Conservation (phyloP, 2,329 filamentous ascomycete genomes). For the Ascochyta pisi region DNA sequence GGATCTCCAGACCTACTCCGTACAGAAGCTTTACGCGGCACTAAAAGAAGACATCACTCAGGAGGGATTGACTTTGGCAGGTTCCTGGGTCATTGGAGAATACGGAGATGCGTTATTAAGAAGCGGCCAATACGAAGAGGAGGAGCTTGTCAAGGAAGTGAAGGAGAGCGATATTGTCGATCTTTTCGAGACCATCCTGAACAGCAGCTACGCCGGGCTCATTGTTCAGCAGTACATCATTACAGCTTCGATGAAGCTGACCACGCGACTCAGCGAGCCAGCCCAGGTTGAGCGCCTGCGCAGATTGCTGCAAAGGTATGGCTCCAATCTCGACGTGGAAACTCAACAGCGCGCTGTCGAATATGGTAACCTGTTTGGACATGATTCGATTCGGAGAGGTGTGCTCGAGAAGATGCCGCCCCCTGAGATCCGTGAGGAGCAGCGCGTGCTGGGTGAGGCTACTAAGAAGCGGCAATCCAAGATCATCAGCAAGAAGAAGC, state of each 20-base stretch:
- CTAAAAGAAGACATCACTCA: conserved; percentile 97
- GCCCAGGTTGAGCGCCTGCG: conserved; percentile 87
- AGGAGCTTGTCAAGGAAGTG: conserved; percentile 82
- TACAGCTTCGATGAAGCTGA: conserved; percentile 93
- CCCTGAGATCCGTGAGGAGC: conserved; percentile 95
- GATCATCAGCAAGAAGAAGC: conserved; percentile 68
- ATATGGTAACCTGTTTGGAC: conserved; percentile 91
- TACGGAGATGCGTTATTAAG: conserved; percentile 89
- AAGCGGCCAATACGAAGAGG: conserved; percentile 91
- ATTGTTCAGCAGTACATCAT: conserved; percentile 95
- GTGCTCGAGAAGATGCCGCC: conserved; percentile 98
- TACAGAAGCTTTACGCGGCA: conserved; percentile 89
- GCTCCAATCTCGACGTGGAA: conserved; percentile 90
- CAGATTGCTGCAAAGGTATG: conserved; percentile 76
- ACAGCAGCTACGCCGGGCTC: conserved; percentile 92
- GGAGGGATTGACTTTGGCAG: conserved; percentile 90
- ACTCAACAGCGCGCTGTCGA: conserved; percentile 96
- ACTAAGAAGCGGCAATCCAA: conserved; percentile 61
- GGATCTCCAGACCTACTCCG: conserved; percentile 94
- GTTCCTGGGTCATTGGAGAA: conserved; percentile 97
- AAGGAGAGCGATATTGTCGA: conserved; percentile 91
- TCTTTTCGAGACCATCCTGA: conserved; percentile 88
- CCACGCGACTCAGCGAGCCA: conserved; percentile 81
- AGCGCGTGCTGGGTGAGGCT: conserved; percentile 85
- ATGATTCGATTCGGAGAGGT: conserved; percentile 84